These are phyloP conservation scores for Beauveria asiatica DNA, from an alignment of 2,329 filamentous ascomycete species.

Conservation along the genomic window DNA sequence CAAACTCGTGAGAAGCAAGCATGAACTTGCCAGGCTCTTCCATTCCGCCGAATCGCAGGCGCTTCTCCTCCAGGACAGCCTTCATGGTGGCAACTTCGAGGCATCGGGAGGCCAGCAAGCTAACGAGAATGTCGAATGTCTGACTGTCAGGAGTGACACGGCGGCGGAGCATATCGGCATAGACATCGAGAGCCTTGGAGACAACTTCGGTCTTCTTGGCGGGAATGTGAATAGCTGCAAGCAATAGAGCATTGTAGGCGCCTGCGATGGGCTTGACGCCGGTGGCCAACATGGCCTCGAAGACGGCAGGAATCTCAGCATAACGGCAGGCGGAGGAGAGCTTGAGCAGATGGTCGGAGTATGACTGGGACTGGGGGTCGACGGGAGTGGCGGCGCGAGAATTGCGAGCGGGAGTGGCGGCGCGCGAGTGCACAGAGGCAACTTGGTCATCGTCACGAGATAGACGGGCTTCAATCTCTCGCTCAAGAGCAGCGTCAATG, in stretches of 20 bases:
- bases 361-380: constrained; percentile 58
- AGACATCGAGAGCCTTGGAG: constrained; percentile 87
- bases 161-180: constrained; percentile 89
- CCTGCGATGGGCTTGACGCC: constrained; percentile 71
- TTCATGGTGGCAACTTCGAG: constrained; percentile 69
- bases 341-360: constrained; percentile 69
- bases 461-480: constrained; percentile 57
- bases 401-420: constrained; percentile 33
- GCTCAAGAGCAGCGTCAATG: constrained; percentile 75
- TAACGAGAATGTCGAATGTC: constrained; percentile 83
- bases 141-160: constrained; percentile 72
- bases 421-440: constrained; percentile 33
- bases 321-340: constrained; percentile 66
- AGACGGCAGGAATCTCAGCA: constrained; percentile 81
- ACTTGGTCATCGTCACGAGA: constrained; percentile 37
- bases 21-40: constrained; percentile 79
- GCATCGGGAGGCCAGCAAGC: constrained; percentile 70
- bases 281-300: constrained; percentile 80
- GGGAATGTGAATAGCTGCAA: constrained; percentile 76
- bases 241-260: constrained; percentile 87
- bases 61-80: constrained; percentile 68
- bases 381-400: constrained; percentile 53
- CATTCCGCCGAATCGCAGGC: constrained; percentile 76
- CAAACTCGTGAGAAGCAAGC: constrained; percentile 78
- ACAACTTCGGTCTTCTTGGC: constrained; percentile 74